phyloP scores from a whole-genome alignment of 2,329 filamentous ascomycete genomes.

The Colletotrichum sp. region DNA sequence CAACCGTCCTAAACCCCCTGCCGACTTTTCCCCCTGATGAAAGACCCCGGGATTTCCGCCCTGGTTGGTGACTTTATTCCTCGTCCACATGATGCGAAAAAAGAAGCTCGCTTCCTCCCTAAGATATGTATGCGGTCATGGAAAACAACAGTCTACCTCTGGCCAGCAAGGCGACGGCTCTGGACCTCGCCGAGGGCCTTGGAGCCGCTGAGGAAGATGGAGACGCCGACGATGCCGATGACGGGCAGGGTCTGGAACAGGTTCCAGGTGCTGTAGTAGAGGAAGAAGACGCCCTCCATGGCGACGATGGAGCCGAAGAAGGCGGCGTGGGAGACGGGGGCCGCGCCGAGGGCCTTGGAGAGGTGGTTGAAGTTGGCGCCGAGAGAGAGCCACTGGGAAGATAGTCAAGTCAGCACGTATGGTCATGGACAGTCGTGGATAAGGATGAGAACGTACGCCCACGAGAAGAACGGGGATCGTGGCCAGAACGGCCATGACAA shows the following conservation, averaged over 20 bases:
- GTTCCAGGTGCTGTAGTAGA: conserved; percentile 93
- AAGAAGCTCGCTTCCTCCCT: not conserved
- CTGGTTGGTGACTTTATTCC: not conserved
- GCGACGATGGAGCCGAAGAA: conserved; percentile 89
- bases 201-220: conserved; percentile 85
- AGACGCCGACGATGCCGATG: conserved; percentile 68
- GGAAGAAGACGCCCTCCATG: conserved; percentile 91
- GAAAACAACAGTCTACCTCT: conserved; percentile 47
- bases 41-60: not conserved
- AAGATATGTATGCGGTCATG: not conserved
- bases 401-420: conserved; percentile 23
- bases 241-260: conserved; percentile 87
- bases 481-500: conserved; percentile 74
- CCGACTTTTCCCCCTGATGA: not conserved
- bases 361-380: conserved; percentile 86
- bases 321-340: conserved; percentile 79
- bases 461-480: conserved; percentile 77
- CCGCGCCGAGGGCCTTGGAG: conserved; percentile 73
- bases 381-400: conserved; percentile 73
- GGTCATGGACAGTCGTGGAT: not conserved
- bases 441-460: conserved; percentile 56
- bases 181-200: conserved; percentile 94
- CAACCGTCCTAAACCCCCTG: not conserved
- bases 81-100: not conserved
- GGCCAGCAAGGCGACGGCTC: conserved; percentile 79